Evolutionary conservation across 2,329 filamentous ascomycete genomes (phyloP).

Genomic region (Sporothrix pallida): DNA sequence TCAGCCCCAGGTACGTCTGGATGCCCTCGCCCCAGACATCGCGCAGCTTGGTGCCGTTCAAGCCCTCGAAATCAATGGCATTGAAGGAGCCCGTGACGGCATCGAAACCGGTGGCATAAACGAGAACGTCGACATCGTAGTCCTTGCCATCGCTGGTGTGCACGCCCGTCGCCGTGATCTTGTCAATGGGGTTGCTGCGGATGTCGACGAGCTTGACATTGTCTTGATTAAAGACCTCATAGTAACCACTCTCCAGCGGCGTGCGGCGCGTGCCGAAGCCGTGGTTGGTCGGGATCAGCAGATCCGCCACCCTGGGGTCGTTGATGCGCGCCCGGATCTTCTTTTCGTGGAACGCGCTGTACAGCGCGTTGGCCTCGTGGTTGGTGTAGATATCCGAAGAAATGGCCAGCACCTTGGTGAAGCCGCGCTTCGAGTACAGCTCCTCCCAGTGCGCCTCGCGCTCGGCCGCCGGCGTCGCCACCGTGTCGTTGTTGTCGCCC

Average conservation of each 20-base stretch:
- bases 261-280: constrained; percentile 55
- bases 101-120: constrained; percentile 47
- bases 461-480: constrained; percentile 50
- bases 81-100: constrained; percentile 44
- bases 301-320: constrained; percentile 42
- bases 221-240: constrained; percentile 53
- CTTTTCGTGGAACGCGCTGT: constrained; percentile 43
- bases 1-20: constrained; percentile 41
- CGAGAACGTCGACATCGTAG: constrained; percentile 46
- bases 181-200: constrained; percentile 50
- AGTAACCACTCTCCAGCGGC: constrained; percentile 55
- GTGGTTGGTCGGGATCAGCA: constrained; percentile 53
- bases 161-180: constrained; percentile 50
- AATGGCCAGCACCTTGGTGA: constrained; percentile 27
- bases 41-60: constrained; percentile 47
- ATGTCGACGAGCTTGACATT: constrained; percentile 55
- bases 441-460: constrained; percentile 51
- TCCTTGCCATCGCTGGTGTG: constrained; percentile 46
- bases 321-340: constrained; percentile 47
- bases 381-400: constrained; percentile 41
- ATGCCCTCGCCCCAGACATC: constrained; percentile 49
- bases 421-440: constrained; percentile 45
- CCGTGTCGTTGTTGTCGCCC: constrained; percentile 51
- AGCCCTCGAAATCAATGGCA: constrained; percentile 40
- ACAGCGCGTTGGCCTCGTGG: constrained; percentile 43